These are phyloP conservation scores for Sphaceloma murrayae DNA, from an alignment of 2,329 filamentous ascomycete species.

Conservation along the genomic window DNA sequence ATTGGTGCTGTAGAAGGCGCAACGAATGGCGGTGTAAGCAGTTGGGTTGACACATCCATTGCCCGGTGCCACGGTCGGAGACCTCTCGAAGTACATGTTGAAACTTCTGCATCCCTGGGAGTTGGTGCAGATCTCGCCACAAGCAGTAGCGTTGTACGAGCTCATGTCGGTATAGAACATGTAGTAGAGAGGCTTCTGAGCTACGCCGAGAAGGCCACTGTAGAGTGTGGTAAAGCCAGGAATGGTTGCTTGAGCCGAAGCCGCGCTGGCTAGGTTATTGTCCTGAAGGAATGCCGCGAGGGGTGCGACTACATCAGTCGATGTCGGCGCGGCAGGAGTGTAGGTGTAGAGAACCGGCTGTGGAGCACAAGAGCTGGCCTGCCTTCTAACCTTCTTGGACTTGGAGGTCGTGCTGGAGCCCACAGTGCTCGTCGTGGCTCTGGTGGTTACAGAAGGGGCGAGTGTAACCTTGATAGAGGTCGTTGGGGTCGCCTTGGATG, in stretches of 20 bases:
- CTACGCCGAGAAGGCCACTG: conserved; percentile 10
- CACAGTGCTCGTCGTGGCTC: neutral
- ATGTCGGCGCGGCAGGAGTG: conserved; percentile 1
- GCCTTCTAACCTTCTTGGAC: neutral
- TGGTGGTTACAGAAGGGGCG: neutral
- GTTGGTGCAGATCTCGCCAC: conserved; percentile 19
- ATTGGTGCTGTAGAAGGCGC: conserved; percentile 15
- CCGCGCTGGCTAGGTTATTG: neutral
- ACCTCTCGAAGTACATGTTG: conserved; percentile 21
- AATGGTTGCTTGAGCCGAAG: neutral
- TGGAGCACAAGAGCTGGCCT: neutral
- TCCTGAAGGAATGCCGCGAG: conserved; percentile 1
- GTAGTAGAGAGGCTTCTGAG: conserved; percentile 17
- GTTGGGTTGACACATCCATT: conserved; percentile 24
- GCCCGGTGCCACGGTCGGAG: conserved; percentile 19
- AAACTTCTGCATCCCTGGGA: conserved; percentile 19
- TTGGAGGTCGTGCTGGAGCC: neutral
- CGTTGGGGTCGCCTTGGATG: neutral
- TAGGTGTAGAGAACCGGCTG: conserved; percentile 10
- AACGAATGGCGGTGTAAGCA: conserved; percentile 16
- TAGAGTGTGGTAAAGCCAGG: conserved; percentile 2
- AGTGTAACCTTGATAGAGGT: neutral
- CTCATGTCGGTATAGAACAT: conserved; percentile 19
- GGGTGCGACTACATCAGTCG: conserved; percentile 9
- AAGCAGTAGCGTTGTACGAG: conserved; percentile 18